A percentile compares a stretch with the other conserved stretches of the same genome.
Conservation (phyloP, 2,329 filamentous ascomycete species). For the Trichoderma citrinoviride region DNA sequence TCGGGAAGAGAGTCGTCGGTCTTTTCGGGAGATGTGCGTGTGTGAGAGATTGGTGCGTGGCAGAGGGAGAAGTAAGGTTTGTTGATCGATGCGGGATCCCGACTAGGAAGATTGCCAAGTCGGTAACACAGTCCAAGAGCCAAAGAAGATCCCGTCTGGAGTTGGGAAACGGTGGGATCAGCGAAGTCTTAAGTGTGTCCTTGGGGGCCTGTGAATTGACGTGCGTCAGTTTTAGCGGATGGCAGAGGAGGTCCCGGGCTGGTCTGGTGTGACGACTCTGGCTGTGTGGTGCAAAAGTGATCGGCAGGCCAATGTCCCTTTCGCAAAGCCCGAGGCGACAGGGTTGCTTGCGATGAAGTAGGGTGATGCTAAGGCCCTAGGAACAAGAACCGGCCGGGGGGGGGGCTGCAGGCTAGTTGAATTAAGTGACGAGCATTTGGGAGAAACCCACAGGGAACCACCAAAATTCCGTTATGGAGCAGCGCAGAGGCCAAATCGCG, state of each 20-base stretch:
- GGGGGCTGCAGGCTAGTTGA: conserved; percentile 35
- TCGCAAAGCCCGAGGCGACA: conserved; percentile 46
- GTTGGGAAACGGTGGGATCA: conserved; percentile 50
- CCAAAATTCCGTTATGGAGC: conserved; percentile 19
- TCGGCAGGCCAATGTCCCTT: conserved; percentile 55
- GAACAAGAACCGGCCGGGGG: conserved; percentile 35
- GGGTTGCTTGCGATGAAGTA: conserved; percentile 44
- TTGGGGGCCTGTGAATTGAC: conserved; percentile 36
- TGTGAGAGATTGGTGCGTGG: conserved; percentile 12
- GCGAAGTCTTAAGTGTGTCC: conserved; percentile 57
- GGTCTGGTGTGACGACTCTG: conserved; percentile 49
- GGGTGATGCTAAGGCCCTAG: conserved; percentile 32
- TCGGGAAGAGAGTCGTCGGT: conserved; percentile 1
- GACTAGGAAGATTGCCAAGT: conserved; percentile 45
- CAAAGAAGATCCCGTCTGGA: conserved; percentile 38
- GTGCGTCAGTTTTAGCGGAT: conserved; percentile 37
- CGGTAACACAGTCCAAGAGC: conserved; percentile 42
- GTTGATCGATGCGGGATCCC: conserved; percentile 55
- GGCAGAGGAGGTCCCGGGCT: conserved; percentile 26
- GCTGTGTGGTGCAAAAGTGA: conserved; percentile 45
- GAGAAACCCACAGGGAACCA: conserved; percentile 17
- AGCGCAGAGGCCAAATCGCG: conserved; percentile 14
- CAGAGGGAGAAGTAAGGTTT: conserved; percentile 31
- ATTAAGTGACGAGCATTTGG: conserved; percentile 22
- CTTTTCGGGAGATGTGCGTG: conserved; percentile 16